Conservation (phyloP, 805 yeast genomes). For the Hanseniaspora lachancei region DNA sequence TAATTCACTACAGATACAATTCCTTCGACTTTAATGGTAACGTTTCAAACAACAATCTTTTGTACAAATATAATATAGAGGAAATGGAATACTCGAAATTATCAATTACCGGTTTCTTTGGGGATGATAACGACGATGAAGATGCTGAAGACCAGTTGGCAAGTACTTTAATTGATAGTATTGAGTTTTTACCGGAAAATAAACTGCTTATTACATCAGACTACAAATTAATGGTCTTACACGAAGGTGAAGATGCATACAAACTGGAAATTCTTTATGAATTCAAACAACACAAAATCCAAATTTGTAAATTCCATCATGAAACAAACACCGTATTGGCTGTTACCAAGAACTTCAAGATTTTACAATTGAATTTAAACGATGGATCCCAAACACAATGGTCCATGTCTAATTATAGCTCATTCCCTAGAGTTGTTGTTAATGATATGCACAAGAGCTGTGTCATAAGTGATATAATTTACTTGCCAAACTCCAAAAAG, state of each 20-base stretch:
- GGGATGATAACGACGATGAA: constrained; percentile 1
- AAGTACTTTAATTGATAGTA: neutral
- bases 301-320: constrained; percentile 1
- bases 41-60: neutral
- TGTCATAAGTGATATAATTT: neutral
- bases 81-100: constrained; percentile 5
- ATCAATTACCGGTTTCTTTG: neutral
- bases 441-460: constrained; percentile 9
- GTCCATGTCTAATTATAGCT: constrained; percentile 6
- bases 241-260: neutral
- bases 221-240: neutral
- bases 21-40: constrained; percentile 10
- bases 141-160: constrained; percentile 9
- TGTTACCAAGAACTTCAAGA: constrained; percentile 9
- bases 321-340: neutral
- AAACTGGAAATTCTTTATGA: constrained; percentile 2
- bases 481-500: neutral
- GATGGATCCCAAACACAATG: constrained; percentile 5
- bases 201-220: neutral
- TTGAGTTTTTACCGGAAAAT: constrained; percentile 7
- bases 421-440: constrained; percentile 6
- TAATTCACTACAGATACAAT: constrained; percentile 1
- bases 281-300: neutral
- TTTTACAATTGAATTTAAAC: neutral
- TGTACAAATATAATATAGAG: constrained; percentile 11